Evolutionary conservation across 257 asterid genomes (phyloP), one percentile per base, ranked within the genome.

Genomic region (Cinchona pubescens): DNA sequence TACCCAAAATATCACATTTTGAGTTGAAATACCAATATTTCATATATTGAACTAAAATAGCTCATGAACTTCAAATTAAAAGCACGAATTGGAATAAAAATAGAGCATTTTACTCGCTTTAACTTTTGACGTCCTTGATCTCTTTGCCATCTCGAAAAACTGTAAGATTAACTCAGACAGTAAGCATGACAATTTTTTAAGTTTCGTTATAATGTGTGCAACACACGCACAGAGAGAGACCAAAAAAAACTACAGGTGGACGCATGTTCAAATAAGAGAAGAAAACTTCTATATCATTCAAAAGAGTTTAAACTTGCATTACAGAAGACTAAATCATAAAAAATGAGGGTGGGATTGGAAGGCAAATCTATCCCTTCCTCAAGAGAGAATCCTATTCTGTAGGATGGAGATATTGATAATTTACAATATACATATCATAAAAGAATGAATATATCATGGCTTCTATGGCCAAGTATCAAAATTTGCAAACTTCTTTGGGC

Each of bases 401-500:
- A 45, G 1, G 53, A 40, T 27, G 58, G 32, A 58, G 30, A 45
- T 58, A 61, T 53, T 55, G 13, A 40, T 58, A 72, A 77, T 70
- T 77, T 77, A 77, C 76, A 76, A 43, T 43, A 61, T 14, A 46
- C 21, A 49, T 16, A 46, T 59, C 19, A 7, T 6, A 29, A 75
- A 77, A 48, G 76, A 76, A 76, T 76, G n/a, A 76, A 45, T n/a
- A 59, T 58, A 11, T 29, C 15, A 21, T 59, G 21, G 29, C 21
- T 67, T 42, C 56, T 30, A 42, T 9, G 38, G 11, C 45, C 46
- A 59, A 59, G 48, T 29, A 66, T 64, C 81, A 60, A 27, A 53
- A 81, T 80, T 76, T 84, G 78, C 85, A 81, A 64, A 70, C 59
- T 63, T 30, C 63, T 74, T 56, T 49, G 71, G 40, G 32, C 78